Evolutionary conservation across 208 protist genomes (phyloP).

Genomic region (Plasmodiophora brassicae): DNA sequence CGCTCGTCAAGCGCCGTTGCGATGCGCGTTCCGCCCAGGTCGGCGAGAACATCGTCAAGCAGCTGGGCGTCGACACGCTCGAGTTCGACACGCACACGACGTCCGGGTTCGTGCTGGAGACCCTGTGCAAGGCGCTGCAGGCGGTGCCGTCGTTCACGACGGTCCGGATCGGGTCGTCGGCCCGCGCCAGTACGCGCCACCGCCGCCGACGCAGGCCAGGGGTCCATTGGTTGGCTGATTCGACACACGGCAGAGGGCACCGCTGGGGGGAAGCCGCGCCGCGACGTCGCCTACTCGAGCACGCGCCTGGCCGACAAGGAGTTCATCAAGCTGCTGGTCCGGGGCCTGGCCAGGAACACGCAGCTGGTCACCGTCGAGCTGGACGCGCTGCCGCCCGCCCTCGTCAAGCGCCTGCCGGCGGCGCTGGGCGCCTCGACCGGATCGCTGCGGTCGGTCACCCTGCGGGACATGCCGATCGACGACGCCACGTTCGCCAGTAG

Average conservation of each 20-base stretch:
- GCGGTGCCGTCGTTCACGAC: neutral
- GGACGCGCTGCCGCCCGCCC: neutral
- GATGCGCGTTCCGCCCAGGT: constrained; percentile 18
- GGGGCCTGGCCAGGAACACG: neutral
- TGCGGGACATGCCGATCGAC: neutral
- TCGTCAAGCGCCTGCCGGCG: neutral
- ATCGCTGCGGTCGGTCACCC: neutral
- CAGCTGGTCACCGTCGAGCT: neutral
- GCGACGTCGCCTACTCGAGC: neutral
- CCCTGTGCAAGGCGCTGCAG: neutral
- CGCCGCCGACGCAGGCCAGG: neutral
- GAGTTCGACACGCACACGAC: neutral
- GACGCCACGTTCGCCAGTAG: neutral
- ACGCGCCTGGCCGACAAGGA: neutral
- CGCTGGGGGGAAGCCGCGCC: neutral
- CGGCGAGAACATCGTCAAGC: neutral
- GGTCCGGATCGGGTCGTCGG: neutral
- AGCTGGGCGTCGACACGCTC: neutral
- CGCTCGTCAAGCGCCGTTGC: neutral
- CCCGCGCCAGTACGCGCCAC: too few relatives aligned
- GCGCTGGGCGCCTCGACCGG: neutral
- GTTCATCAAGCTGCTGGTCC: neutral
- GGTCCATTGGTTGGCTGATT: neutral
- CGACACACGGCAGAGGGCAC: neutral
- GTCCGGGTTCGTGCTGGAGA: neutral